Conservation (phyloP, 1,284 basidiomycete genomes). For the Vanrija pseudolonga region DNA sequence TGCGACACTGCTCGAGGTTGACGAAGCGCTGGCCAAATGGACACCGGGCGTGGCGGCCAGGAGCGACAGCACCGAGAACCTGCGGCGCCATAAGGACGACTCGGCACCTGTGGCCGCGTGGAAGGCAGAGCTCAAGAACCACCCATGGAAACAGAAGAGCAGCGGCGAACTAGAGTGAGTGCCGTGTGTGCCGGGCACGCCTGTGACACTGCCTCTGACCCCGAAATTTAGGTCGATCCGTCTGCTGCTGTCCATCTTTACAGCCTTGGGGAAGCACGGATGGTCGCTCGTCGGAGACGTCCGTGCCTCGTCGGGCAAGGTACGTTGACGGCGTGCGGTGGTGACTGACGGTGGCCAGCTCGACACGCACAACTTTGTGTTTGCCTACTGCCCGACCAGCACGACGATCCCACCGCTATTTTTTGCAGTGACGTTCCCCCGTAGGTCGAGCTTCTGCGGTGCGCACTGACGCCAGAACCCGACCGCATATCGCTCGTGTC, state of each 20-base stretch:
- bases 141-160: slow-evolving; percentile 40
- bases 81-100: slow-evolving; percentile 7
- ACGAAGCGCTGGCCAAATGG: slow-evolving; percentile 26
- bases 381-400: slow-evolving; percentile 20
- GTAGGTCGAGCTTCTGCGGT: slow-evolving; percentile 17
- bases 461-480: slow-evolving; percentile 27
- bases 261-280: slow-evolving; percentile 32
- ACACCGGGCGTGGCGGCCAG: slow-evolving; percentile 17
- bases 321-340: slow-evolving; percentile 1
- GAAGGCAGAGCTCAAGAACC: slow-evolving; percentile 30
- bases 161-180: slow-evolving; percentile 42
- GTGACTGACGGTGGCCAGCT: slow-evolving; percentile 18
- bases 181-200: background rate
- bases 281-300: slow-evolving; percentile 31
- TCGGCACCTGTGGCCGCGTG: slow-evolving; percentile 17
- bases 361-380: slow-evolving; percentile 40
- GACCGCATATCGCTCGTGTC: slow-evolving; percentile 43
- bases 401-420: slow-evolving; percentile 28
- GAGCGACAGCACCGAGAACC: slow-evolving; percentile 17
- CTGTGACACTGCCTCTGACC: background rate
- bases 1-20: slow-evolving; percentile 20
- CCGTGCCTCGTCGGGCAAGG: slow-evolving; percentile 30
- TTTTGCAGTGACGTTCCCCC: slow-evolving; percentile 42
- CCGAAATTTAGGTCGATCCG: slow-evolving; percentile 29
- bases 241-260: slow-evolving; percentile 33